A percentile compares a stretch with the other conserved stretches of the same genome.
Conservation (phyloP, 495 filamentous ascomycete species). For the Penicillium salamii region DNA sequence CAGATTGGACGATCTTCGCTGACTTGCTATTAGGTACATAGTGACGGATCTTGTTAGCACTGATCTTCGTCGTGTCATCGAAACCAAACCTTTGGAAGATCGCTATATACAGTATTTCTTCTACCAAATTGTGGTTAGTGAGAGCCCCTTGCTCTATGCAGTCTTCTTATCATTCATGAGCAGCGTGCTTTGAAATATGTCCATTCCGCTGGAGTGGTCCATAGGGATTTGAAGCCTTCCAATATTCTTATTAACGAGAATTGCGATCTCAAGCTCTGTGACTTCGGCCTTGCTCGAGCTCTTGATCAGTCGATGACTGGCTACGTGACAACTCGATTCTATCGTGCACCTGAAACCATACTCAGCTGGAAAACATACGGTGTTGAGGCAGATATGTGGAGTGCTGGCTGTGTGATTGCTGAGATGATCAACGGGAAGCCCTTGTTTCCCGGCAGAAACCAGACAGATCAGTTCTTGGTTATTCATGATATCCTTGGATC, state of each 20-base stretch:
- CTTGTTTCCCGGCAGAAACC: constrained; percentile 87
- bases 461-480: constrained; percentile 92
- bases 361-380: constrained; percentile 97
- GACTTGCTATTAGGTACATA: constrained; percentile 64
- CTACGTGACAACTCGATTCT: constrained; percentile 81
- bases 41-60: constrained; percentile 90
- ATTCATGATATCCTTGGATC: constrained; percentile 89
- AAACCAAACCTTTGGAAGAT: constrained; percentile 82
- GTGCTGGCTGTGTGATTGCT: constrained; percentile 89
- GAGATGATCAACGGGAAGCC: constrained; percentile 96
- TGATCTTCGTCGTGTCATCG: constrained; percentile 81
- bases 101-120: constrained; percentile 95
- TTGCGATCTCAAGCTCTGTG: constrained; percentile 92
- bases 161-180: too few relatives aligned
- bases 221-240: constrained; percentile 85
- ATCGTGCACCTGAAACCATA: constrained; percentile 92
- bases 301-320: constrained; percentile 94
- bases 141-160: neutral
- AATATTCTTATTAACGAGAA: constrained; percentile 95
- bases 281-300: constrained; percentile 85
- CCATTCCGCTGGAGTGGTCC: constrained; percentile 87
- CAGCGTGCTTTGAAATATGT: constrained; percentile 77
- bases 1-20: neutral
- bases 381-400: constrained; percentile 95
- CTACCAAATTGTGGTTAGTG: constrained; percentile 80